Evolutionary conservation across 345 rosid genomes (phyloP), one percentile per base, ranked within the genome.

Genomic region (Syzygium oleosum): DNA sequence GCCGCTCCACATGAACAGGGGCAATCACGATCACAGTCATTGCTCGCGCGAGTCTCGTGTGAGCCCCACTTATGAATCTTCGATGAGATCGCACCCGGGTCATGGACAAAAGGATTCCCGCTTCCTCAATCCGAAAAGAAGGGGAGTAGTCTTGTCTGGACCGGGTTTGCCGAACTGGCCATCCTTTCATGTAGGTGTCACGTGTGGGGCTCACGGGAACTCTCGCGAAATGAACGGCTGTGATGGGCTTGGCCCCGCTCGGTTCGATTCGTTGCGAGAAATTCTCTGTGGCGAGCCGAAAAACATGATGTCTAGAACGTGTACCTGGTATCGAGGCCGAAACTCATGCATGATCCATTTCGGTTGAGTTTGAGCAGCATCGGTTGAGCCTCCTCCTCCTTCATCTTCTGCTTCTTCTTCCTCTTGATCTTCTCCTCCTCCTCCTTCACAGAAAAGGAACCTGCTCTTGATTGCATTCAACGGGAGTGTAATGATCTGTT

Each of bases 11-110:
- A 61, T 13, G 54, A 52, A 52, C 58, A 1, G 58, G 23, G 58
- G 10, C 58, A 19, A 6, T 19, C 56, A 21, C 56, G 23, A 23
- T 54, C 56, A 54, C 6, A 0, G 1, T 29, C 3, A 0, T 31
- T 9, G 22, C 7, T 15, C 22, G 1, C 16, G 41, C 14, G 73
- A 63, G 73, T 63, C 4, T 63, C 38, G 2, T 9, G 10, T 3
- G 9, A 61, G 1, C 1, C 41, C 9, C 21, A 6, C 41, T 29
- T 14, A 63, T 9, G 0, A 65, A 29, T 52, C 53, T 52, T 17
- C 17, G 17, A 52, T 14, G 53, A 52, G 53, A 52, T 52, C 53
- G 53, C 16, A 4, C 53, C 53, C 53, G 14, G 53, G 16, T 52
- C 53, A 5, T 14, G 53, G 53, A 52, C 53, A 52, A 52, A 52